Evolutionary conservation across 1,139 yeast species (phyloP).

Genomic region (Debaryomycetaceae sp.): DNA sequence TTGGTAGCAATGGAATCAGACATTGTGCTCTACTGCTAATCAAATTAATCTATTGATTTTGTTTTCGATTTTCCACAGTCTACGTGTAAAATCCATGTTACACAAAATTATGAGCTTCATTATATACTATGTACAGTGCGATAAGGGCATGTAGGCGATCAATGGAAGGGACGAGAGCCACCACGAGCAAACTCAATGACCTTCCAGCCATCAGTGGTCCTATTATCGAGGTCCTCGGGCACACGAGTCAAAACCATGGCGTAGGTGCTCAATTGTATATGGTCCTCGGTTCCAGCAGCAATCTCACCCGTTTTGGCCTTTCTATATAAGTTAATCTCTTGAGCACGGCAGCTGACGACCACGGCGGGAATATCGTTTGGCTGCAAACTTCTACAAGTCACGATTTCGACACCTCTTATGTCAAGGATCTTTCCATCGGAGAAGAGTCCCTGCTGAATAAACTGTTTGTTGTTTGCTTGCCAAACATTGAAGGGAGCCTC

Average conservation of each 20-base stretch:
- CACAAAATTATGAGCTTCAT: slow-evolving; percentile 4
- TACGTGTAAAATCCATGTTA: slow-evolving; percentile 3
- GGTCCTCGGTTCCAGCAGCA: slow-evolving; percentile 95
- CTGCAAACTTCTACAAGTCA: slow-evolving; percentile 81
- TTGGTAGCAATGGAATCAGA: slow-evolving; percentile 56
- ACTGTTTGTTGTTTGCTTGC: slow-evolving; percentile 90
- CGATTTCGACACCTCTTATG: slow-evolving; percentile 92
- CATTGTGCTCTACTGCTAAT: slow-evolving; percentile 19
- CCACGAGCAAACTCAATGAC: slow-evolving; percentile 94
- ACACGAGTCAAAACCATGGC: slow-evolving; percentile 94
- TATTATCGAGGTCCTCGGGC: slow-evolving; percentile 87
- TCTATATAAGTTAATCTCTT: slow-evolving; percentile 88
- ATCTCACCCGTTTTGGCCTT: slow-evolving; percentile 89
- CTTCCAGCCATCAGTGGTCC: slow-evolving; percentile 96
- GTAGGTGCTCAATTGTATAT: slow-evolving; percentile 86
- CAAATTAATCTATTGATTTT: neutral
- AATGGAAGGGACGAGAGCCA: slow-evolving; percentile 86
- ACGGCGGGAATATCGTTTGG: slow-evolving; percentile 93
- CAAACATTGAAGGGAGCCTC: slow-evolving; percentile 97
- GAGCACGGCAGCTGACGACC: slow-evolving; percentile 95
- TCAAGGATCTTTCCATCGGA: slow-evolving; percentile 92
- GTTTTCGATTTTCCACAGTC: neutral
- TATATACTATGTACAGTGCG: slow-evolving; percentile 2
- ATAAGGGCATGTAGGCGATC: slow-evolving; percentile 10
- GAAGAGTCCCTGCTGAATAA: slow-evolving; percentile 85